Conservation (phyloP, 768 basidiomycete species). For the Termitomyces titanicus region DNA sequence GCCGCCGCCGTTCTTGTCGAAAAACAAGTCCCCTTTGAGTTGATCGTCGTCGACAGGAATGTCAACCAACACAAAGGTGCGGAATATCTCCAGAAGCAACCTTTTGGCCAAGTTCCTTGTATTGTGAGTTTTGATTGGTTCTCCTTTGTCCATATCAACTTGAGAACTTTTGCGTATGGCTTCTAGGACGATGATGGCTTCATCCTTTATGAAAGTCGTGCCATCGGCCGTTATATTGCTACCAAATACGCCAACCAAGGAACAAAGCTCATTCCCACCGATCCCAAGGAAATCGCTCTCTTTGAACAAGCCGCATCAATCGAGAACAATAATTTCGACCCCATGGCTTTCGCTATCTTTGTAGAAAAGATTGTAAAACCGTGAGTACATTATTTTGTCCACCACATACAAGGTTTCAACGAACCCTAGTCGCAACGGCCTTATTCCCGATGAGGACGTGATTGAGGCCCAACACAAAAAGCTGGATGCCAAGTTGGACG, state of each 20-base stretch:
- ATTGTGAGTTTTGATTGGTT: conserved; percentile 27
- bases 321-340: conserved; percentile 53
- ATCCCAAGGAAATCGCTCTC: conserved; percentile 32
- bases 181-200: conserved; percentile 58
- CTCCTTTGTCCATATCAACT: neutral
- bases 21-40: conserved; percentile 42
- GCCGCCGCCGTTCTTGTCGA: conserved; percentile 43
- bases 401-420: neutral
- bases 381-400: conserved; percentile 24
- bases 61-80: conserved; percentile 35
- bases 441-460: neutral
- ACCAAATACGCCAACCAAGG: conserved; percentile 52
- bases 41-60: conserved; percentile 33
- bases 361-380: conserved; percentile 48
- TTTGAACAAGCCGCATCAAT: conserved; percentile 51
- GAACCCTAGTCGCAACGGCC: neutral
- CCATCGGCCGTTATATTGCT: conserved; percentile 57
- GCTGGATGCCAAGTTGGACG: conserved; percentile 42
- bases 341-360: conserved; percentile 35
- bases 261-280: conserved; percentile 43
- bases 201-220: conserved; percentile 60
- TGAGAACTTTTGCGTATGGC: neutral
- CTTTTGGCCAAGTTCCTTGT: conserved; percentile 54
- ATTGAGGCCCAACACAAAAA: conserved; percentile 19
- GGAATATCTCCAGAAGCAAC: conserved; percentile 37